Base-by-base conservation (phyloP, 768 basidiomycete genomes). In the Tubosaeta brunneosetosa region DNA sequence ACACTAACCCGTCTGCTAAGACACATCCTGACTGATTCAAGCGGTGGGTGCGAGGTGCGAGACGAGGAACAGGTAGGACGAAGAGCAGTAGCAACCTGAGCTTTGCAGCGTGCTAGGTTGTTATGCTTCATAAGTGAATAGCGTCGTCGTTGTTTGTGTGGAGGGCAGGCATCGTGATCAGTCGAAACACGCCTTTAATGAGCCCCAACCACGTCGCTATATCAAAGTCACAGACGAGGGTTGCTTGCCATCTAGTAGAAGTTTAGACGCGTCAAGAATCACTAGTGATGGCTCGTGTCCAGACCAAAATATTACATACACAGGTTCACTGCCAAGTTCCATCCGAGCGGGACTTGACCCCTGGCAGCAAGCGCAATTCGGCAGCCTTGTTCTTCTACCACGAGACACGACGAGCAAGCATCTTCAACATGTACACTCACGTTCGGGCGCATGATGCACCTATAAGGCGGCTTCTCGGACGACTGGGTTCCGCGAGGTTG, bases 1-100 rank as follows among this genome's bases (percentile, higher is more conserved):
- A 4, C 40, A 61, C 61, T 37, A n/a, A 62, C 61, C 59, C 58
- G 53, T 45, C 41, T 55, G 2, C n/a, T 51, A 12, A 60, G 5
- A 44, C 61, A 62, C 62, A 61, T 64, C 19, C 9, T 50, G 46
- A 17, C 31, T 26, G 22, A 11, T 41, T 16, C 32, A 17, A 34
- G 19, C 44, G 13, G 44, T 44, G 13, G 44, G 27, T 19, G 32
- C 4, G 47, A 26, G 40, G 3, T 6, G 27, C 25, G 34, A 19
- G 42, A 36, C 13, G 38, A n/a, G 12, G 31, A 13, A 33, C 13
- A 31, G 8, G 32, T 11, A 46, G 34, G 42, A 27, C 29, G 26
- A 19, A 37, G 22, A 17, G 27, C 31, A 25, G 31, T n/a, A 42
- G 26, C 4, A 25, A 25, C 19, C 32, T 27, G 16, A 16, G 43